Conservation (phyloP, 2,329 filamentous ascomycete genomes). For the Pseudogymnoascus sp. region DNA sequence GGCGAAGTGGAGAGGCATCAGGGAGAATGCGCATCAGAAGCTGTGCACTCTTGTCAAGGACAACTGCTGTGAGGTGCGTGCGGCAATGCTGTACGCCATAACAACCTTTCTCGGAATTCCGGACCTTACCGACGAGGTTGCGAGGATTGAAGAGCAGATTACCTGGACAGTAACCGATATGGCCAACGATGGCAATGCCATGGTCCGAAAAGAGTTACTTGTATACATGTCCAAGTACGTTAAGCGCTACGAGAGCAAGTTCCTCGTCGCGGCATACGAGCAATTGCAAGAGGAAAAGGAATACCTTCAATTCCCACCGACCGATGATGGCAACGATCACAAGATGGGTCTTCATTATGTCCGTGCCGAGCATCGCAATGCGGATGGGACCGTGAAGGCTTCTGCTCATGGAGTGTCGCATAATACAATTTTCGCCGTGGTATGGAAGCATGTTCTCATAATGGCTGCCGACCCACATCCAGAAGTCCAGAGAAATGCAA, state of each 20-base stretch:
- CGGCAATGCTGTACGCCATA: conserved; percentile 87
- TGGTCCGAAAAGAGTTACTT: conserved; percentile 87
- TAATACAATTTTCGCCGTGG: conserved; percentile 85
- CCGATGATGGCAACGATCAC: conserved; percentile 49
- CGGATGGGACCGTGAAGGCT: conserved; percentile 51
- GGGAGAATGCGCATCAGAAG: conserved; percentile 74
- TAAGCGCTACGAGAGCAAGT: conserved; percentile 83
- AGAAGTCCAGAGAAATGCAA: conserved; percentile 80
- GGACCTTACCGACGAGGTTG: conserved; percentile 84
- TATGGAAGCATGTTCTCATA: conserved; percentile 89
- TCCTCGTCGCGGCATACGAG: conserved; percentile 85
- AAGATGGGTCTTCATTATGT: conserved; percentile 59
- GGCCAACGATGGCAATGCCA: conserved; percentile 86
- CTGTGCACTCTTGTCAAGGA: conserved; percentile 77
- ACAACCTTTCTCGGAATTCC: conserved; percentile 92
- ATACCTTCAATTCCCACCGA: conserved; percentile 50
- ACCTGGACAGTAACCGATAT: conserved; percentile 85
- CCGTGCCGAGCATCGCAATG: conserved; percentile 46
- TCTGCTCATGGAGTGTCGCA: conserved; percentile 59
- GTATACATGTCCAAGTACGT: conserved; percentile 93
- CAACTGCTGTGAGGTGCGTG: conserved; percentile 82
- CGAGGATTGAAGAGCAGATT: conserved; percentile 82
- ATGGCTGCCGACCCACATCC: conserved; percentile 91
- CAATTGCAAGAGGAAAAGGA: conserved; percentile 79
- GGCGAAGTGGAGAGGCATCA: conserved; percentile 92